These are phyloP conservation scores for Phytophthora citrophthora DNA, from an alignment of 352 stramenopile genomes.

Conservation along the genomic window DNA sequence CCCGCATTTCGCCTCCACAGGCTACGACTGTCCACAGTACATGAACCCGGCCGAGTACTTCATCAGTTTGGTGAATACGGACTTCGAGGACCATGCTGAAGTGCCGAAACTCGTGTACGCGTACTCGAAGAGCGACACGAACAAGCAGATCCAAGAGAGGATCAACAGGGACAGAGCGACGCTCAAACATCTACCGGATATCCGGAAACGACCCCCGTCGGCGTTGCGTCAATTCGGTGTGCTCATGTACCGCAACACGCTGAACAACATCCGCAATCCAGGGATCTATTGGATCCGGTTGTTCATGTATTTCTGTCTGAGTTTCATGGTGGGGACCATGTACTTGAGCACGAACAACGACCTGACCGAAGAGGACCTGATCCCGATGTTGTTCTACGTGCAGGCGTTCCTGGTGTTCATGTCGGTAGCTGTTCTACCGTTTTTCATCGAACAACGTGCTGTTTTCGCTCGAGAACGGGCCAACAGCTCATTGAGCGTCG, in stretches of 20 bases:
- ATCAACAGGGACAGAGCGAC: slow-evolving; percentile 15
- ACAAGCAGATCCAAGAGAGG: slow-evolving; percentile 36
- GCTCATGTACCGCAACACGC: slow-evolving; percentile 56
- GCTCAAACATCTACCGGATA: slow-evolving; percentile 24
- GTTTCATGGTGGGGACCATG: slow-evolving; percentile 78
- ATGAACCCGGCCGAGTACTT: slow-evolving; percentile 69
- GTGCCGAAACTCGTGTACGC: slow-evolving; percentile 27
- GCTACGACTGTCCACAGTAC: slow-evolving; percentile 49
- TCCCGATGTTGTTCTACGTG: slow-evolving; percentile 84
- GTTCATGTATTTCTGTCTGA: slow-evolving; percentile 77
- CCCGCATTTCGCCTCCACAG: slow-evolving; percentile 42
- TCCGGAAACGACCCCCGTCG: slow-evolving; percentile 31
- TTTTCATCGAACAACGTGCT: slow-evolving; percentile 88
- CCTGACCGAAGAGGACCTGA: slow-evolving; percentile 45
- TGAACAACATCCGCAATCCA: slow-evolving; percentile 73
- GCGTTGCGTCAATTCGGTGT: slow-evolving; percentile 47
- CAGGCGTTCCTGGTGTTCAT: slow-evolving; percentile 91
- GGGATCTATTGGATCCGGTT: slow-evolving; percentile 75
- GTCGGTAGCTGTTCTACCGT: slow-evolving; percentile 86
- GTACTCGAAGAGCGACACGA: slow-evolving; percentile 24
- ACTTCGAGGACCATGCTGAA: slow-evolving; percentile 55
- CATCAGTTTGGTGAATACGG: slow-evolving; percentile 57
- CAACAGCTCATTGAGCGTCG: slow-evolving; percentile 81
- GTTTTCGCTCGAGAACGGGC: slow-evolving; percentile 54
- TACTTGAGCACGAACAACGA: slow-evolving; percentile 61